Evolutionary conservation across 2,329 filamentous ascomycete species (phyloP).

Genomic region (Pseudogymnoascus sp.): DNA sequence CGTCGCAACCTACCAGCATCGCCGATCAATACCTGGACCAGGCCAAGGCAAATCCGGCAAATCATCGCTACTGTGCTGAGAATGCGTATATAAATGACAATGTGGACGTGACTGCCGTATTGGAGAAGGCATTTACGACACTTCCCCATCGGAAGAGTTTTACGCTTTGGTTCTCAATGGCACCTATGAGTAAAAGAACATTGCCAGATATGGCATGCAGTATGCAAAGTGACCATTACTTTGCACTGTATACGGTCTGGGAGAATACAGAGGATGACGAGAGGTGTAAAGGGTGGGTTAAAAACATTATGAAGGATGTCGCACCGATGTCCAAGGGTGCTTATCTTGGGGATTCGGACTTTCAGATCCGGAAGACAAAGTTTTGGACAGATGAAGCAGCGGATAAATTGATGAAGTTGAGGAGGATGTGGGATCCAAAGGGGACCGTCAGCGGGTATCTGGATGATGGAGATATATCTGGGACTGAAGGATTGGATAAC

Average conservation of each 20-base stretch:
- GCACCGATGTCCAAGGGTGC: constrained; percentile 37
- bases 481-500: constrained; percentile 35
- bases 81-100: constrained; percentile 43
- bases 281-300: constrained; percentile 37
- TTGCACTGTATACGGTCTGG: constrained; percentile 45
- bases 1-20: constrained; percentile 35
- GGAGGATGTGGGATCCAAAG: constrained; percentile 36
- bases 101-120: constrained; percentile 35
- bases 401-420: constrained; percentile 34
- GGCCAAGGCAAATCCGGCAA: constrained; percentile 37
- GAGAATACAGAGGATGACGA: constrained; percentile 38
- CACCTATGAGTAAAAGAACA: constrained; percentile 34
- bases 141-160: constrained; percentile 38
- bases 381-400: constrained; percentile 41
- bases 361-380: constrained; percentile 36
- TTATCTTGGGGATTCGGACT: constrained; percentile 49
- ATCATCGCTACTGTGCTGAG: constrained; percentile 41
- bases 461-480: constrained; percentile 35
- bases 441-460: constrained; percentile 38
- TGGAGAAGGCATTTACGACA: constrained; percentile 40
- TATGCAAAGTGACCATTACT: constrained; percentile 48
- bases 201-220: constrained; percentile 45
- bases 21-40: constrained; percentile 36
- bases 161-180: constrained; percentile 44
- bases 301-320: constrained; percentile 32